Evolutionary conservation across 164 flowering plant genomes (phyloP).

Genomic region (Vitis rupestris): DNA sequence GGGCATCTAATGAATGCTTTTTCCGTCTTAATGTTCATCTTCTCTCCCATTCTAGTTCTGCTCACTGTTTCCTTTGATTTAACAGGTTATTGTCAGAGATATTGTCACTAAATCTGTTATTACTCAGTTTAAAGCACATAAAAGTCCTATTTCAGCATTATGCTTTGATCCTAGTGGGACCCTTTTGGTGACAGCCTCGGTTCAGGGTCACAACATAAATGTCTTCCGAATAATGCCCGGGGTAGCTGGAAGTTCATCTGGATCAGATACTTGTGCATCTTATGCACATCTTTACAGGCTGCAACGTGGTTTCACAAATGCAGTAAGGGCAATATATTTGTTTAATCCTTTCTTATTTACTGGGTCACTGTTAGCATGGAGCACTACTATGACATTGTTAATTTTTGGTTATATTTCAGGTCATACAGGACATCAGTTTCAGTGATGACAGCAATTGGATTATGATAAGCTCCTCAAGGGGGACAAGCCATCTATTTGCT

Average conservation of each 20-base stretch:
- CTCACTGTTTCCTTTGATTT: constrained; percentile 6
- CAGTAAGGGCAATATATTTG: constrained; percentile 38
- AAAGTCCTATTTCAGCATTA: constrained; percentile 74
- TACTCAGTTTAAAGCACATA: constrained; percentile 81
- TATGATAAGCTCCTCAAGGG: constrained; percentile 82
- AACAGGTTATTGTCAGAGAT: constrained; percentile 78
- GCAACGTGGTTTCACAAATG: constrained; percentile 85
- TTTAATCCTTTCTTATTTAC: background rate
- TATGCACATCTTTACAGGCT: constrained; percentile 71
- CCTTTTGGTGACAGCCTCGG: constrained; percentile 77
- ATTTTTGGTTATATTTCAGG: constrained; percentile 32
- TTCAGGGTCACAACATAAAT: constrained; percentile 84
- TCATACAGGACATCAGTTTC: constrained; percentile 84
- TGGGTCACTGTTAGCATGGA: background rate
- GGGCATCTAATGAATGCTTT: background rate
- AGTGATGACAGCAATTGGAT: constrained; percentile 80
- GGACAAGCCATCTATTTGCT: constrained; percentile 81
- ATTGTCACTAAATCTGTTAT: constrained; percentile 56
- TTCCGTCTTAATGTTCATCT: background rate
- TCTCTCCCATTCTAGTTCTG: background rate
- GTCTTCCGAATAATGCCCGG: constrained; percentile 65
- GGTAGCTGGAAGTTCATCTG: constrained; percentile 32
- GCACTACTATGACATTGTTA: background rate
- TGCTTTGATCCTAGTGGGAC: constrained; percentile 87
- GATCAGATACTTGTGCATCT: constrained; percentile 36